phyloP scores from a whole-genome alignment of 2,329 filamentous ascomycete species.

The Aspergillus sp. region DNA sequence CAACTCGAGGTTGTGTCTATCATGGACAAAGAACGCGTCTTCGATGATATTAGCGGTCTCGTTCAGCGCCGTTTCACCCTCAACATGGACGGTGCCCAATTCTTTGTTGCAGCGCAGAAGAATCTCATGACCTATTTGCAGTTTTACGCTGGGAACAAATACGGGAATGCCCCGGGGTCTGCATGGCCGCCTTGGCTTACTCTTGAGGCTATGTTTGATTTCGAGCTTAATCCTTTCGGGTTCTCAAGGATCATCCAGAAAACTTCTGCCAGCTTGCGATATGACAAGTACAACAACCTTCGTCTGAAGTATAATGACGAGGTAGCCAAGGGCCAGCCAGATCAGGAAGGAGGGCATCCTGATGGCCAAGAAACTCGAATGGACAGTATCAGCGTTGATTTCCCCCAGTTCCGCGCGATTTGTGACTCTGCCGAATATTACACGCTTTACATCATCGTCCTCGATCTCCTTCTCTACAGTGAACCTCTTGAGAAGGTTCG shows the following conservation, averaged over 20 bases:
- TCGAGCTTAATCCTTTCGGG: conserved; percentile 89
- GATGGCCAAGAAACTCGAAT: conserved; percentile 70
- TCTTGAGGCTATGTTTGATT: conserved; percentile 98
- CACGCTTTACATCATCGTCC: conserved; percentile 94
- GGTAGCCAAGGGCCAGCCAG: conserved; percentile 65
- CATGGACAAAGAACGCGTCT: conserved; percentile 93
- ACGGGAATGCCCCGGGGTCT: conserved; percentile 79
- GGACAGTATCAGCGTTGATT: conserved; percentile 95
- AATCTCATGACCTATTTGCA: conserved; percentile 85
- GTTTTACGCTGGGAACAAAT: conserved; percentile 91
- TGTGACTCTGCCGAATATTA: conserved; percentile 98
- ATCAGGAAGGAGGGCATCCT: conserved; percentile 36
- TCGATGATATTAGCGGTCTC: conserved; percentile 88
- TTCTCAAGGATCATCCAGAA: conserved; percentile 97
- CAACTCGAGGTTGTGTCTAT: conserved; percentile 96
- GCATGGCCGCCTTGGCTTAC: conserved; percentile 98
- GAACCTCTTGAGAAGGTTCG: conserved; percentile 97
- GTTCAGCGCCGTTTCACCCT: conserved; percentile 93
- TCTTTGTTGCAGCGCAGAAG: conserved; percentile 94
- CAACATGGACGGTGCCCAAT: conserved; percentile 96
- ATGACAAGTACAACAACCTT: conserved; percentile 97
- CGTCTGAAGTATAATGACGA: conserved; percentile 97
- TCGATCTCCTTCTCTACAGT: conserved; percentile 93
- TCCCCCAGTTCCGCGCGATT: conserved; percentile 88
- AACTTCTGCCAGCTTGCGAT: conserved; percentile 89